These are phyloP conservation scores for Penicillium parvum DNA, from an alignment of 495 filamentous ascomycete species.

Conservation along the genomic window DNA sequence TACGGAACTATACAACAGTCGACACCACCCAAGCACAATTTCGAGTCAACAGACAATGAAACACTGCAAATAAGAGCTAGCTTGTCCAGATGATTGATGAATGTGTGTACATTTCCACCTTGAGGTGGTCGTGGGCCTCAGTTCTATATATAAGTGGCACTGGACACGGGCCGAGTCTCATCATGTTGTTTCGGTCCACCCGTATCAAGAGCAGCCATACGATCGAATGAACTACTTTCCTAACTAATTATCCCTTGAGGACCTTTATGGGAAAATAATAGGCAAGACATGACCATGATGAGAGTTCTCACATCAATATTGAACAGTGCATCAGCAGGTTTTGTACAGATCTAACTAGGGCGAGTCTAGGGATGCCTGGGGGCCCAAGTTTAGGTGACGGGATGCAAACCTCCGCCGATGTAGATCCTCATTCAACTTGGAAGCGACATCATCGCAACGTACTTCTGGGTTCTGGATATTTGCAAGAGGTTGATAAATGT, in stretches of 20 bases:
- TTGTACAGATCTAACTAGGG: not conserved
- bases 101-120: no score
- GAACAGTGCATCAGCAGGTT: no score
- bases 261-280: no score
- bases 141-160: conserved; percentile 15
- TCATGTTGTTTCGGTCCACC: conserved; percentile 13
- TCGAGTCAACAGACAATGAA: no score
- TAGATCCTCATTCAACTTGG: conserved; percentile 14
- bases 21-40: no score
- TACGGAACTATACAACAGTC: no score
- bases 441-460: conserved; percentile 6
- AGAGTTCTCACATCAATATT: no score
- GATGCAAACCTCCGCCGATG: conserved; percentile 1
- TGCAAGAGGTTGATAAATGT: not conserved
- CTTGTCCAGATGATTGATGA: no score
- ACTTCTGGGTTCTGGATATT: not conserved
- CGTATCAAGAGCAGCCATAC: no score
- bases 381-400: conserved; percentile 4
- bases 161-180: conserved; percentile 4
- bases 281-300: no score
- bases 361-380: not conserved
- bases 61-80: no score
- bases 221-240: not conserved
- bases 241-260: no score
- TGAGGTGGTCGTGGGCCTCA: conserved; percentile 1